A percentile compares a stretch with the other conserved stretches of the same genome.
These are phyloP conservation scores for Diaporthe velutina DNA, from an alignment of 2,329 filamentous ascomycete genomes.

Conservation along the genomic window DNA sequence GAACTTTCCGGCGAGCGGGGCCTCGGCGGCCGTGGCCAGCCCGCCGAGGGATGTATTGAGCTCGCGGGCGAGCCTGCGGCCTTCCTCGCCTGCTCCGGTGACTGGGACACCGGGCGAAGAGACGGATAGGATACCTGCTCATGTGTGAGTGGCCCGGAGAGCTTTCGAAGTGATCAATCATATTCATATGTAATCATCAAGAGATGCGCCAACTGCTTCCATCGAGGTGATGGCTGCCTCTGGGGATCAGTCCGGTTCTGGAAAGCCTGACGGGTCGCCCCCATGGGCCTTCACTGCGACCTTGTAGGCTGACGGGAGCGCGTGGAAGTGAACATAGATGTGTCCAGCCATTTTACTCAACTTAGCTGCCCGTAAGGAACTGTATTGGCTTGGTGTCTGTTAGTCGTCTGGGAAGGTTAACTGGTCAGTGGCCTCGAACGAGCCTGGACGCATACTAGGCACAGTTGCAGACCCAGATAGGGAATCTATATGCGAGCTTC, in stretches of 20 bases:
- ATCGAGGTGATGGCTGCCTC: conserved; percentile 38
- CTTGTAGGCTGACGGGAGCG: conserved; percentile 36
- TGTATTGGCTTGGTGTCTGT: not conserved
- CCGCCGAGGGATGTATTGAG: conserved; percentile 37
- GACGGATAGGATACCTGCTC: conserved; percentile 47
- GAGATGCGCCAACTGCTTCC: conserved; percentile 34
- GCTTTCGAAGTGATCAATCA: not conserved
- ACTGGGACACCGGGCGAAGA: conserved; percentile 38
- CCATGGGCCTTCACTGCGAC: conserved; percentile 37
- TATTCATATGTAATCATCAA: conserved; percentile 4
- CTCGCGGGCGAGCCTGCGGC: conserved; percentile 33
- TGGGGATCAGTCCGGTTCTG: conserved; percentile 35
- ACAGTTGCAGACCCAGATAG: not conserved
- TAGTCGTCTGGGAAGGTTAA: not conserved
- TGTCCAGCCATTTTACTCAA: conserved; percentile 36
- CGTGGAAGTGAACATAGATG: conserved; percentile 36
- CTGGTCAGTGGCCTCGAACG: not conserved
- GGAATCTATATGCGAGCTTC: not conserved
- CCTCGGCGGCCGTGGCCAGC: conserved; percentile 26
- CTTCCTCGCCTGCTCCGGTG: conserved; percentile 36
- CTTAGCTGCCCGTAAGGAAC: not conserved
- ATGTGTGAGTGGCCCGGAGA: no score
- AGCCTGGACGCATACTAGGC: not conserved
- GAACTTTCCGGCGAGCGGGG: conserved; percentile 33
- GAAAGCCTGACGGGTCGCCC: conserved; percentile 38